Evolutionary conservation across 768 basidiomycete genomes (phyloP), one percentile per base, ranked within the genome.

Genomic region (Trametes punicea): DNA sequence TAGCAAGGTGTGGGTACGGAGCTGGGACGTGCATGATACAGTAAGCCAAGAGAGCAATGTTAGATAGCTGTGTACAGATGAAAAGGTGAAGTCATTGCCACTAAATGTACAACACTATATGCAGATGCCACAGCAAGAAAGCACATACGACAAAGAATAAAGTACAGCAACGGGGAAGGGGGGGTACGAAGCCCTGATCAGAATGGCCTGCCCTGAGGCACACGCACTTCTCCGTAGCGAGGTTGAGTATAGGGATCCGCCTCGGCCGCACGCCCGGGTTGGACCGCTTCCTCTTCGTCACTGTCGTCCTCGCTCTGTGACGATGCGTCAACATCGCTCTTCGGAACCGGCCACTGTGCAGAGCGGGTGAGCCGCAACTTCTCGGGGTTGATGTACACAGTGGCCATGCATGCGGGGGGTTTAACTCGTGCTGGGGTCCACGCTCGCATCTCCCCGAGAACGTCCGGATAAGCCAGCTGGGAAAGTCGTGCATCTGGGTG

Each of bases 391-490:
- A 29, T 36, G 23, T 21, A 25, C 20, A 29, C 3, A 3, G 16
- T 26, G 2, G 7, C 56, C 21, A 45, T 39, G 25, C 45, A 45
- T 34, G 23, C 56, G 21, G 34, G 34, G 8, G 20, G 9, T 44
- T 29, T 54, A 26, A 46, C n/a, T 18, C 34, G 44, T 26, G 44
- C 23, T 6, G 52, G 52, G 2, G 42, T 45, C 52, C 52, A 54
- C 34, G 33, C 26, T 25, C n/a, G 33, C 11, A 54, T 36, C 18
- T 36, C 44, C 10, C 46, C 44, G 21, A 54, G 6, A n/a, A 54
- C 42, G 18, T 44, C 33, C n/a, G 25, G 2, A 20, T 21, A 18
- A 23, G 11, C 29, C 16, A 34, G 25, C 34, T n/a, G 26, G 47
- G 18, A n/a, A 6, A 26, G 23, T 10, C 26, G 15, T 16, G 20